phyloP scores from a whole-genome alignment of 345 rosid genomes.

The Linum lewisii region DNA sequence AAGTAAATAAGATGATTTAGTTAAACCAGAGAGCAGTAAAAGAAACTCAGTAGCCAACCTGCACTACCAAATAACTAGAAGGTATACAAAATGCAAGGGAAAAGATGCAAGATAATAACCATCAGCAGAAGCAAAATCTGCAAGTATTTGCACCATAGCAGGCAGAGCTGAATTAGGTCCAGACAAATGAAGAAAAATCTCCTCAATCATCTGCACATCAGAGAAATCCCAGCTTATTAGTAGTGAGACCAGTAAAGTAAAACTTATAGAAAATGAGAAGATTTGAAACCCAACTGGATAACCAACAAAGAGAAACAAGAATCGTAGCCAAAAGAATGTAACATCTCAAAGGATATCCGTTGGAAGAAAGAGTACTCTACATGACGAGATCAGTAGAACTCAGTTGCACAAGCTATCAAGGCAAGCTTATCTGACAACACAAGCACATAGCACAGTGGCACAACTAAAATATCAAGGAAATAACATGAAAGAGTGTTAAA shows the following conservation, averaged over 20 bases:
- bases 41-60: slow-evolving; percentile 13
- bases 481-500: too few relatives aligned
- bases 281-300: neutral
- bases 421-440: too few relatives aligned
- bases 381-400: neutral
- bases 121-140: slow-evolving; percentile 93
- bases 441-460: too few relatives aligned
- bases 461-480: too few relatives aligned
- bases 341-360: neutral
- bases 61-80: neutral
- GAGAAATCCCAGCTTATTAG: slow-evolving; percentile 10
- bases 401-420: too few relatives aligned
- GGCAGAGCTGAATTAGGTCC: slow-evolving; percentile 73
- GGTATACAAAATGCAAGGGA: slow-evolving; percentile 12
- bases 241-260: neutral
- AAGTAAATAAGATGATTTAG: slow-evolving; percentile 17
- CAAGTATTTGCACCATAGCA: slow-evolving; percentile 92
- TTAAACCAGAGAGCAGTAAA: slow-evolving; percentile 17
- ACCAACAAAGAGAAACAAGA: neutral
- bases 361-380: neutral
- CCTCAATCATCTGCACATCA: slow-evolving; percentile 87
- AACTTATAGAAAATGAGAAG: neutral
- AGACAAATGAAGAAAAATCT: slow-evolving; percentile 67
- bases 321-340: neutral
- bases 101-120: slow-evolving; percentile 41